These are phyloP conservation scores for Fomitopsis palustris DNA, from an alignment of 1,284 basidiomycete species.

Conservation along the genomic window DNA sequence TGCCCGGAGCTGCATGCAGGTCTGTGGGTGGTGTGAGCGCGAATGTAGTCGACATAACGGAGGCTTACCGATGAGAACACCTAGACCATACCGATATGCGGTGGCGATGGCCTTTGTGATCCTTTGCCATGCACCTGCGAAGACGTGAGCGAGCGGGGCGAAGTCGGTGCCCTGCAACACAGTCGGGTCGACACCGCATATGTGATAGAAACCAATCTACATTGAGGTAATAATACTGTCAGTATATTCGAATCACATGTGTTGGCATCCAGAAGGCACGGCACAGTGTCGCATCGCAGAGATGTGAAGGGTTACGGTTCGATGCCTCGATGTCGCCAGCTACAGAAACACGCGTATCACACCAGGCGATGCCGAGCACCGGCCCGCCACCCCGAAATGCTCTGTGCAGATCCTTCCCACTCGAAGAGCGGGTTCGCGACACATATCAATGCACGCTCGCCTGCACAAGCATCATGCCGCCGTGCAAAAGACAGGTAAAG, in stretches of 20 bases:
- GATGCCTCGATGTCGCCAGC: not conserved
- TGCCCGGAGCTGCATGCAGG: constrained; percentile 75
- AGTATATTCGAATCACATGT: not conserved
- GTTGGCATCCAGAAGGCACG: not conserved
- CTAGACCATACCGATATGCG: constrained; percentile 64
- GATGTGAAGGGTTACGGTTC: not conserved
- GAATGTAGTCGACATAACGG: not conserved
- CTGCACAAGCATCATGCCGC: not conserved
- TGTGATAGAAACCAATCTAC: constrained; percentile 79
- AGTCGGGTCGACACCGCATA: constrained; percentile 57
- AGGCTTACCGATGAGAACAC: constrained; percentile 70
- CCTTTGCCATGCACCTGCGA: constrained; percentile 69
- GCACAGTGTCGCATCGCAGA: not conserved
- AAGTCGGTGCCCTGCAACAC: constrained; percentile 77
- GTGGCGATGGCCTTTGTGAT: constrained; percentile 66
- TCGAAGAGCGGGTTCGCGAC: not conserved
- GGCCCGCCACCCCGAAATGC: constrained; percentile 1
- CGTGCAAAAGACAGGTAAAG: not conserved
- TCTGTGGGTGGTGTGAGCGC: constrained; percentile 36
- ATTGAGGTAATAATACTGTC: constrained; percentile 6
- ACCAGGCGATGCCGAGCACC: not conserved
- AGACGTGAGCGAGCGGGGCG: constrained; percentile 53
- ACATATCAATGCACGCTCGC: not conserved
- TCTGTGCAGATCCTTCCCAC: not conserved
- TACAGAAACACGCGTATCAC: not conserved